These are phyloP conservation scores for Hypoxylon sp. DNA, from an alignment of 2,329 filamentous ascomycete genomes.

Conservation along the genomic window DNA sequence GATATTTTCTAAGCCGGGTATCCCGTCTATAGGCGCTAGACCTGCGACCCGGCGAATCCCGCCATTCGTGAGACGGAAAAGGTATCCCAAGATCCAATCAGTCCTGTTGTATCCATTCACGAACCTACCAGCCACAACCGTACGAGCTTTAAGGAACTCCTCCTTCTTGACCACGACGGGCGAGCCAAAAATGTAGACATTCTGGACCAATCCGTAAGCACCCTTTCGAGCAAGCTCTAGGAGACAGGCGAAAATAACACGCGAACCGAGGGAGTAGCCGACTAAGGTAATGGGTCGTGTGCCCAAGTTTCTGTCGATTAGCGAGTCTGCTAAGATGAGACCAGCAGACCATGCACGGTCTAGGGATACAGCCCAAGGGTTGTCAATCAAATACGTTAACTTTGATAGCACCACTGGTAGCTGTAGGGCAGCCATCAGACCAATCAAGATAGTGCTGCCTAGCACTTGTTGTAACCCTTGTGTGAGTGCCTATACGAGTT, in stretches of 20 bases:
- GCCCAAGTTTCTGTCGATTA: conserved; percentile 91
- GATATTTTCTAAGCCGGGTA: conserved; percentile 89
- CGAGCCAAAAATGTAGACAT: conserved; percentile 94
- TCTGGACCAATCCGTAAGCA: conserved; percentile 89
- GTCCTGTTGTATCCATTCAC: conserved; percentile 94
- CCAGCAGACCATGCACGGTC: conserved; percentile 90
- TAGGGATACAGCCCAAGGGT: conserved; percentile 97
- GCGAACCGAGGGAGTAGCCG: conserved; percentile 91
- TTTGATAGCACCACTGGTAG: conserved; percentile 94
- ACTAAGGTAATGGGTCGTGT: conserved; percentile 92
- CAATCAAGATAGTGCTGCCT: conserved; percentile 87
- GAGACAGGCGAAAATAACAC: conserved; percentile 93
- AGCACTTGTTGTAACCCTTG: conserved; percentile 96
- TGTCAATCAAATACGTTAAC: conserved; percentile 95
- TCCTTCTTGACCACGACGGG: conserved; percentile 93
- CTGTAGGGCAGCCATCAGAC: conserved; percentile 92
- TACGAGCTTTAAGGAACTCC: conserved; percentile 83
- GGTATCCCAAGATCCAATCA: conserved; percentile 97
- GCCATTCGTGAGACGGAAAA: conserved; percentile 93
- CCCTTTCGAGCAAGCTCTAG: conserved; percentile 87
- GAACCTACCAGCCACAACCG: conserved; percentile 91
- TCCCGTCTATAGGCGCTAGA: conserved; percentile 78
- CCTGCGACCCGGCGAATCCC: conserved; percentile 92
- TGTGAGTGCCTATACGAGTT: conserved; percentile 80
- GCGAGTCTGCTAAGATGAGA: conserved; percentile 91